Evolutionary conservation across 2,329 filamentous ascomycete species (phyloP), one percentile per base, ranked within the genome.

Genomic region (Monilinia fructicola): DNA sequence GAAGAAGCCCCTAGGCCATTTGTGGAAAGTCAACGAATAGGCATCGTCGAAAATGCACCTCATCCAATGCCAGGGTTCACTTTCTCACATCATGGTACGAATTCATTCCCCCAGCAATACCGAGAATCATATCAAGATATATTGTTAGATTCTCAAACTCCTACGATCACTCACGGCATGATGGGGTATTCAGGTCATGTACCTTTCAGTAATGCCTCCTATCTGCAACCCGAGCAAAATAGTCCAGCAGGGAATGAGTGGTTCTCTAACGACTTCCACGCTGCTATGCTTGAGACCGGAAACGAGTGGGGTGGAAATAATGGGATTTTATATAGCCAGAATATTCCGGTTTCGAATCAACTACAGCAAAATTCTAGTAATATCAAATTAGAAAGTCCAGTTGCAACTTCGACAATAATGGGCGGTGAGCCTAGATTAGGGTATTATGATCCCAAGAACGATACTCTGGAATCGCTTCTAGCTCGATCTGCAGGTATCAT

Each of bases 241-340:
- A 58, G 23, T 3, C 55, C 60, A 14, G 31, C 60, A 10, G 63
- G 46, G 7, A 68, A 70, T 60, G 67, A 71, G 3, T 71, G 71
- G 71, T 72, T 71, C 28, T 72, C 71, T 2, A 67, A 68, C 35
- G 71, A 73, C 40, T 71, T 74, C 50, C 72, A 74, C n/a, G 68
- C 69, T 16, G 72, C 71, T 0, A 70, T 73, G 69, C 56, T 67
- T 23, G 72, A 73, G 54, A 72, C 70, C 23, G 71, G 69, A 6
- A 71, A 71, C 58, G 70, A 70, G 35, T 69, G 67, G 69, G 70
- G 2, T 42, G 40, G 56, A 53, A 54, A 44, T 31, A 23, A 54
- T 54, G 66, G 62, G 6, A 56, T 61, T 23, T 10, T 53, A 9
- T 64, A 68, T 21, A 67, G 60, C 50, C 67, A 62, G 21, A 65